Evolutionary conservation across 2,329 filamentous ascomycete genomes (phyloP).

Genomic region (Westerdykella sp.): DNA sequence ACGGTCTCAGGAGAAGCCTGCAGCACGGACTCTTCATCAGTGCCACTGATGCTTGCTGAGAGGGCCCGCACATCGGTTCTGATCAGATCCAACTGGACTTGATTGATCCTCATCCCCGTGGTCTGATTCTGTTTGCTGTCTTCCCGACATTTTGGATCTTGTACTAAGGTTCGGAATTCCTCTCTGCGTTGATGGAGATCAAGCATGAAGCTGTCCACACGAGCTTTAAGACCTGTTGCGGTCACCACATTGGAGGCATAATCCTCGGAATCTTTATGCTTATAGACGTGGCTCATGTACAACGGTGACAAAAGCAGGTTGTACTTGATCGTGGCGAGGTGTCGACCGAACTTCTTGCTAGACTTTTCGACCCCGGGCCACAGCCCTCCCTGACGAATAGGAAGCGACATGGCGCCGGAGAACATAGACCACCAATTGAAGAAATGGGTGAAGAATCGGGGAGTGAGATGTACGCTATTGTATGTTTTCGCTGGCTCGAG

Average conservation of each 20-base stretch:
- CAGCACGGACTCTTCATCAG: constrained; percentile 69
- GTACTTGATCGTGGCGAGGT: constrained; percentile 98
- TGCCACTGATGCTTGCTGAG: constrained; percentile 75
- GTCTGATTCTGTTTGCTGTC: constrained; percentile 71
- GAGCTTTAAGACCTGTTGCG: constrained; percentile 92
- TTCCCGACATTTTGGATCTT: constrained; percentile 50
- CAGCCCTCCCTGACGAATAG: constrained; percentile 82
- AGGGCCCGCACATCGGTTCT: constrained; percentile 89
- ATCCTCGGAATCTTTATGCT: constrained; percentile 92
- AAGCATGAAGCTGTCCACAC: constrained; percentile 94
- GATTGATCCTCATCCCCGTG: constrained; percentile 91
- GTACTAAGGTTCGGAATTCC: constrained; percentile 77
- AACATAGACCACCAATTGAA: constrained; percentile 98
- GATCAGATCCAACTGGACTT: constrained; percentile 85
- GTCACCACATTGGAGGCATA: constrained; percentile 72
- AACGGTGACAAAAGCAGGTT: constrained; percentile 85
- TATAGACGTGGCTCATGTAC: constrained; percentile 95
- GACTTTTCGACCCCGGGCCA: constrained; percentile 93
- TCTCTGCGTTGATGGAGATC: constrained; percentile 92
- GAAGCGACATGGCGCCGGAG: constrained; percentile 87
- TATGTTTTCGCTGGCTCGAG: constrained; percentile 78
- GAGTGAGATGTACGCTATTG: constrained; percentile 91
- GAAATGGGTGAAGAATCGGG: constrained; percentile 97
- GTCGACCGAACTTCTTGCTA: constrained; percentile 96
- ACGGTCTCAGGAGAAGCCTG: constrained; percentile 57